Percentiles rank a stretch among this genome's conserved stretches.
phyloP scores from a whole-genome alignment of 148 eudicot genomes.

The Dysphania ambrosioides region DNA sequence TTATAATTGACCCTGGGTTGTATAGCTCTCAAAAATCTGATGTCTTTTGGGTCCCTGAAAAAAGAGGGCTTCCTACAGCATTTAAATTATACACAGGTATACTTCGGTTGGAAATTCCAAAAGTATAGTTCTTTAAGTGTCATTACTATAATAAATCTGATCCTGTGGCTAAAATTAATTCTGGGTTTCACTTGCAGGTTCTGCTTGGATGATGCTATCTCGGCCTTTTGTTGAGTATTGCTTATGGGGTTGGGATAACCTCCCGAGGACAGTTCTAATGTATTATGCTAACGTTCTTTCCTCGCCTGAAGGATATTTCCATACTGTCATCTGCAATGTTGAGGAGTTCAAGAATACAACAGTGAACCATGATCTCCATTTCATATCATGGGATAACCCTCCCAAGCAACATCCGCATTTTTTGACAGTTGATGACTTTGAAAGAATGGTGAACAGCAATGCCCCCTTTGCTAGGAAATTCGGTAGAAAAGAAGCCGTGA shows the following conservation, averaged over 20 bases:
- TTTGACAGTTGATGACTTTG: slow-evolving; percentile 44
- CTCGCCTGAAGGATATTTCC: slow-evolving; percentile 75
- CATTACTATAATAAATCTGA: neutral
- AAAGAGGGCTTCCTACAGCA: slow-evolving; percentile 59
- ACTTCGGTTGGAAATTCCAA: neutral
- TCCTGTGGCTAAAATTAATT: neutral
- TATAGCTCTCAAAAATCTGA: slow-evolving; percentile 54
- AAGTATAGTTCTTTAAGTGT: neutral
- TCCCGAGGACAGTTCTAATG: slow-evolving; percentile 60
- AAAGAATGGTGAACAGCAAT: slow-evolving; percentile 54
- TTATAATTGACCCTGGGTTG: slow-evolving; percentile 61
- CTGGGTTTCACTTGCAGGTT: slow-evolving; percentile 37
- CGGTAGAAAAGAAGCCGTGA: slow-evolving; percentile 38
- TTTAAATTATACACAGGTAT: slow-evolving; percentile 70
- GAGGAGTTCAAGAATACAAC: slow-evolving; percentile 64
- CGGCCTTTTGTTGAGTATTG: slow-evolving; percentile 67
- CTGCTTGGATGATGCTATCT: slow-evolving; percentile 86
- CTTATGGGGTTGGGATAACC: slow-evolving; percentile 74
- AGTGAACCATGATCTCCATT: slow-evolving; percentile 69
- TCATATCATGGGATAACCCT: slow-evolving; percentile 76
- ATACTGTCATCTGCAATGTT: slow-evolving; percentile 70
- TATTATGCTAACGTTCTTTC: slow-evolving; percentile 73
- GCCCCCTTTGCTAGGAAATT: slow-evolving; percentile 73
- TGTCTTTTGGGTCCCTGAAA: slow-evolving; percentile 54
- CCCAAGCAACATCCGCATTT: slow-evolving; percentile 79